Evolutionary conservation across 2,329 filamentous ascomycete genomes (phyloP), one percentile per base, ranked within the genome.

Genomic region (Aspergillus awamori): DNA sequence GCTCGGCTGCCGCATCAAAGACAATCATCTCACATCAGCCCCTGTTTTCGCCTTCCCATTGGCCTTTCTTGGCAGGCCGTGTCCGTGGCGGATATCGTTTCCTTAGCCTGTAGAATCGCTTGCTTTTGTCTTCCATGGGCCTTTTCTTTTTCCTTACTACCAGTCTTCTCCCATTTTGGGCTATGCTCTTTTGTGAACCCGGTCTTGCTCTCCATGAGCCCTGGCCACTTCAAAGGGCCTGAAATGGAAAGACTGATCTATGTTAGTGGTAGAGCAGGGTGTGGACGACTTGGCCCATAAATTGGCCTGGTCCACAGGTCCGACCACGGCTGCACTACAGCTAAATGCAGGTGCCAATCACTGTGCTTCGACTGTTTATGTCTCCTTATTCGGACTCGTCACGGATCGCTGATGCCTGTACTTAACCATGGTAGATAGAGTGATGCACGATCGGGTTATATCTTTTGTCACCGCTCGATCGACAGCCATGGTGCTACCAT

Each of bases 321-420:
- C 41, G 54, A 49, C 54, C 54, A 49, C 54, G 49, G 33, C 54
- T 57, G 61, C 60, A 43, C 49, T 33, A 63, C 61, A 49, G 8
- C 26, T 17, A 33, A 30, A 39, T 41, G 49, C 38, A 57, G 49
- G 53, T 26, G 41, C 24, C 43, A 53, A 39, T 41, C 47, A 26
- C 10, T 10, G 26, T 28, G 47, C 15, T 30, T 17, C 26, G 47
- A 33, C 28, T 30, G 30, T 56, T 45, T 47, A 57, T 38, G 28
- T 20, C 24, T 57, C 36, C 41, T 49, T 22, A 24, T 45, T 45
- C 11, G 20, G 17, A 45, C 41, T 24, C 41, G 17, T 45, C 41
- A 45, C 47, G 24, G 43, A 24, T 49, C 30, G 43, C 41, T 22
- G 39, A 36, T 20, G 26, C 17, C 54, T 47, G 41, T 13, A 15